phyloP scores from a whole-genome alignment of 495 filamentous ascomycete genomes.

The Emericellopsis terricola region DNA sequence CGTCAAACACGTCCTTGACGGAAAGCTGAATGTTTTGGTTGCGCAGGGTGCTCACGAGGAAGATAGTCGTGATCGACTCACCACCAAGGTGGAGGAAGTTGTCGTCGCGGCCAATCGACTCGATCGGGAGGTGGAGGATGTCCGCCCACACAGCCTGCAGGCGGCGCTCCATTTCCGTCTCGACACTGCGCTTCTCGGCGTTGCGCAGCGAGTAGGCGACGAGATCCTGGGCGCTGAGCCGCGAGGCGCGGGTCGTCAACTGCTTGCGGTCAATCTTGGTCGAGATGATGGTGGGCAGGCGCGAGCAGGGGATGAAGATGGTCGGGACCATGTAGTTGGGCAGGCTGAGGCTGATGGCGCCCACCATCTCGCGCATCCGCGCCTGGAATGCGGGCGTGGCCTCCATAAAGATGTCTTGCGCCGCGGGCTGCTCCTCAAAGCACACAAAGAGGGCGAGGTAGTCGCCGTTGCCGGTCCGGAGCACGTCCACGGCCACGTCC shows the following conservation, averaged over 20 bases:
- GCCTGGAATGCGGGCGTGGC: background rate
- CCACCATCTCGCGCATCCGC: background rate
- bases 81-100: slow-evolving; percentile 29
- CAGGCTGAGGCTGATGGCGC: slow-evolving; percentile 1
- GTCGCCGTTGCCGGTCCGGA: slow-evolving; percentile 59
- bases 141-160: background rate
- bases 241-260: background rate
- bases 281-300: slow-evolving; percentile 29
- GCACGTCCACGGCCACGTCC: no score
- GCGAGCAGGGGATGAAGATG: slow-evolving; percentile 4
- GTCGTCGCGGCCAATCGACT: slow-evolving; percentile 22
- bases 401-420: no score
- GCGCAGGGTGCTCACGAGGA: background rate
- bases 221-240: background rate
- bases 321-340: slow-evolving; percentile 8
- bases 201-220: background rate
- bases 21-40: background rate
- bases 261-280: slow-evolving; percentile 13
- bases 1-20: slow-evolving; percentile 18
- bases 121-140: background rate
- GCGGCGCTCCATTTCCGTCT: background rate
- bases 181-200: slow-evolving; percentile 1
- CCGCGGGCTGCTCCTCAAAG: no score
- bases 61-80: slow-evolving; percentile 1
- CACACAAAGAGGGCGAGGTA: no score